These are phyloP conservation scores for Coemansia sp. DNA, from an alignment of 192 early-diverging fungal species.

Conservation along the genomic window DNA sequence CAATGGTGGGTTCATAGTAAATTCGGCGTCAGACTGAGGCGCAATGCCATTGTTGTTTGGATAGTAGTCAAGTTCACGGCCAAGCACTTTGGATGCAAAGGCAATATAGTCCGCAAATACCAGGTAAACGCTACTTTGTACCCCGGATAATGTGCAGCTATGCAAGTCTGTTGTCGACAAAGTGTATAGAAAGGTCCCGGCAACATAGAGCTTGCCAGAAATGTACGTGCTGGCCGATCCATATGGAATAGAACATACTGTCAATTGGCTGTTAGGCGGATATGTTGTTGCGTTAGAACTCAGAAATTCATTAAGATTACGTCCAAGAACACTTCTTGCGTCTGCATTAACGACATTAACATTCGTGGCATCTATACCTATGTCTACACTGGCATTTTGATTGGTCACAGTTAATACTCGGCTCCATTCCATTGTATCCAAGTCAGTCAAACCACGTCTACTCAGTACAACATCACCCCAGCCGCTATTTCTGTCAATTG, in stretches of 20 bases:
- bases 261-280: not conserved
- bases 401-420: too few species aligned
- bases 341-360: too few species aligned
- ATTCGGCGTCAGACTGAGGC: not conserved
- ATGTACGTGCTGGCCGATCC: not conserved
- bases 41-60: not conserved
- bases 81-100: constrained; percentile 4
- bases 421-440: not conserved
- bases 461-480: not conserved
- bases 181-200: not conserved
- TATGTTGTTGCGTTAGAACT: not conserved
- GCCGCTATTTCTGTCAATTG: not conserved
- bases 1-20: not conserved
- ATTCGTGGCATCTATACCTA: too few species aligned
- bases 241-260: not conserved
- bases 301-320: not conserved
- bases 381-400: too few species aligned
- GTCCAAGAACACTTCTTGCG: not conserved
- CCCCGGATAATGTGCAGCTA: not conserved
- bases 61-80: not conserved
- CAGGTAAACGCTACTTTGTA: not conserved
- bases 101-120: constrained; percentile 9
- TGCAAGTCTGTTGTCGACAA: not conserved
- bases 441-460: not conserved
- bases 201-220: not conserved